Base-by-base conservation (phyloP, 441 rosid genomes). In the Populus hybrid region DNA sequence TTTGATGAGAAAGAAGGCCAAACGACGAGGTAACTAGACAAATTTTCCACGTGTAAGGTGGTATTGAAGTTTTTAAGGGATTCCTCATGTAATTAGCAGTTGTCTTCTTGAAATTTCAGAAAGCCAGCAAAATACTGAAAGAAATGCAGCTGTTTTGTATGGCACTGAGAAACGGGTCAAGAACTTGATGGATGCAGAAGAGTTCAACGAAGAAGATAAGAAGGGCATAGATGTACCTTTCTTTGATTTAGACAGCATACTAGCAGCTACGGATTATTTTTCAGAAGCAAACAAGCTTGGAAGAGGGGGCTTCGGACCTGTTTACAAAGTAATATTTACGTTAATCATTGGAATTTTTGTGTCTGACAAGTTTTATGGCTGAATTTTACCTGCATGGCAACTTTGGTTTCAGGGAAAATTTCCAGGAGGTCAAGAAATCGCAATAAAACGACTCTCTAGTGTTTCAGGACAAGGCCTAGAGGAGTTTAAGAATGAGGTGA, bases 391-490 rank as follows among this genome's bases (percentile, higher is more conserved):
- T 12, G 53, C 53, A 12, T 46, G 6, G 5, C 53, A 46, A 46
- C 53, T 4, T 46, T 46, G 18, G 53, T 81, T 53, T 30, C 81
- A 88, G 92, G 94, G 85, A 2, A 84, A 35, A 67, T 82, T 89
- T 79, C 87, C 89, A 3, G 89, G 89, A 74, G 94, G 90, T 24
- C 84, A 87, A 72, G 87, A 85, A 80, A 84, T 91, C 28, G 94
- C 94, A 8, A 83, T 90, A 2, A 90, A 90, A 77, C 85, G 94
- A 81, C 82, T 88, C 6, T 85, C 78, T 24, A 87, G 87, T 63
- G 80, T 82, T 59, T 90, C 91, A 0, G 88, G 89, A 20, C 92
- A 89, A 79, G 94, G 94, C 34, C 69, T 87, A 4, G 88, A 88
- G 75, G 91, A 89, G 32, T 30, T 30, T 30, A 30, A 30, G 30